A percentile compares a stretch with the other conserved stretches of the same genome.
These are phyloP conservation scores for Chalciporus piperatus DNA, from an alignment of 768 basidiomycete genomes.

Conservation along the genomic window DNA sequence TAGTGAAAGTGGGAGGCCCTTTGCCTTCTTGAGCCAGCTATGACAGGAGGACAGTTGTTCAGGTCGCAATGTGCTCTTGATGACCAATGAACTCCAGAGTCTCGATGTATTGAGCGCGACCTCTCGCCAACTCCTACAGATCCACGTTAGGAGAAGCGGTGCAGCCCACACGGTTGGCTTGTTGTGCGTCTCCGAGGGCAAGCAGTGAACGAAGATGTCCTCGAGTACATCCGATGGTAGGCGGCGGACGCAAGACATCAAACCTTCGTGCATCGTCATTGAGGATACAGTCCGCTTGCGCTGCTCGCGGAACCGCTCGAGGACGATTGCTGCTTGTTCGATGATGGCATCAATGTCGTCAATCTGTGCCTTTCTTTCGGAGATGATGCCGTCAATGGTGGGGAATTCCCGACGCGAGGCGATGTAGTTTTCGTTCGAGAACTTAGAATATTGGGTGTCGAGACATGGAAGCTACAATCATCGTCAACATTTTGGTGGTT, in stretches of 20 bases:
- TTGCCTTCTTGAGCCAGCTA: slow-evolving; percentile 17
- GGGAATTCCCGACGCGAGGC: slow-evolving; percentile 9
- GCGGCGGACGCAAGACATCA: slow-evolving; percentile 29
- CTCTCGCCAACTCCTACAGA: slow-evolving; percentile 43
- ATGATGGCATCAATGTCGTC: slow-evolving; percentile 13
- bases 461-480: slow-evolving; percentile 10
- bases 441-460: slow-evolving; percentile 20
- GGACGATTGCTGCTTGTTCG: slow-evolving; percentile 1
- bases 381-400: slow-evolving; percentile 12
- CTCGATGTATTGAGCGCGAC: slow-evolving; percentile 39
- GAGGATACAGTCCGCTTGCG: slow-evolving; percentile 10
- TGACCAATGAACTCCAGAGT: slow-evolving; percentile 45
- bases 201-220: slow-evolving; percentile 44
- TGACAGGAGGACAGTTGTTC: slow-evolving; percentile 8
- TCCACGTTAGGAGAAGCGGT: slow-evolving; percentile 39
- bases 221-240: slow-evolving; percentile 45
- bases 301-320: slow-evolving; percentile 12
- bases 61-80: not conserved
- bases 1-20: slow-evolving; percentile 19
- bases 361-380: slow-evolving; percentile 15
- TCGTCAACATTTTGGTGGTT: too few species aligned
- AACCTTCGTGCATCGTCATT: slow-evolving; percentile 18
- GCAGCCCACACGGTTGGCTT: slow-evolving; percentile 24
- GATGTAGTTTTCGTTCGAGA: slow-evolving; percentile 11
- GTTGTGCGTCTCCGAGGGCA: slow-evolving; percentile 20